Evolutionary conservation across 2,329 filamentous ascomycete species (phyloP).

Genomic region (Fusarium abutilonis): DNA sequence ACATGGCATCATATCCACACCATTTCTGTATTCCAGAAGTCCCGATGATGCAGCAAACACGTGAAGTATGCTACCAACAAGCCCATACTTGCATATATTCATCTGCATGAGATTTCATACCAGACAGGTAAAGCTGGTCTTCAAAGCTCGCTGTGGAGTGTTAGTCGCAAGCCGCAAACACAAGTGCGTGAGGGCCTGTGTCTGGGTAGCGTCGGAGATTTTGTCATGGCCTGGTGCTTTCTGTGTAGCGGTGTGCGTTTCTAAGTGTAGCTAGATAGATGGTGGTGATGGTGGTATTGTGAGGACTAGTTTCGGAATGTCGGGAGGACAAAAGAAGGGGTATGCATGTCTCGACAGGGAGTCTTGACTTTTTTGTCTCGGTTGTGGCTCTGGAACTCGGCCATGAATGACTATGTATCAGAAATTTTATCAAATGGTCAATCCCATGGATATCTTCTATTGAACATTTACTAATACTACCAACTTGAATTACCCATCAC

Average conservation of each 20-base stretch:
- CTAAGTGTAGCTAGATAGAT: too few species aligned
- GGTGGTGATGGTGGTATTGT: slow-evolving; percentile 3
- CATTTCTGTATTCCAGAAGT: slow-evolving; percentile 8
- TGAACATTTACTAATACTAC: slow-evolving; percentile 10
- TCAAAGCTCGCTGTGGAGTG: too few species aligned
- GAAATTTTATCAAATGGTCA: too few species aligned
- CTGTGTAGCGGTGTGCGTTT: slow-evolving; percentile 27
- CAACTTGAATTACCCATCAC: not conserved
- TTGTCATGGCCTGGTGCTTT: slow-evolving; percentile 23
- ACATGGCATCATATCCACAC: slow-evolving; percentile 23
- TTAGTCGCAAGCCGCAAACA: not conserved
- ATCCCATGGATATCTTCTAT: slow-evolving; percentile 11
- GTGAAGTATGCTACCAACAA: not conserved
- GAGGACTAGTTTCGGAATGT: slow-evolving; percentile 23
- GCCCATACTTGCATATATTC: slow-evolving; percentile 6
- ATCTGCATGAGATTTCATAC: not conserved
- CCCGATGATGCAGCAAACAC: slow-evolving; percentile 6
- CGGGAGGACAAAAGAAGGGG: slow-evolving; percentile 19
- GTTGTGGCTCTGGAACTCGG: slow-evolving; percentile 4
- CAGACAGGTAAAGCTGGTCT: not conserved
- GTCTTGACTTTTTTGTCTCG: not conserved
- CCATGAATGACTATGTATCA: not conserved
- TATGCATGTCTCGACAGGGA: slow-evolving; percentile 2
- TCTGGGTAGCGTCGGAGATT: slow-evolving; percentile 14
- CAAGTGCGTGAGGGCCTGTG: slow-evolving; percentile 7